Evolutionary conservation across 306 rosid species (phyloP).

Genomic region (Acacia confusa): DNA sequence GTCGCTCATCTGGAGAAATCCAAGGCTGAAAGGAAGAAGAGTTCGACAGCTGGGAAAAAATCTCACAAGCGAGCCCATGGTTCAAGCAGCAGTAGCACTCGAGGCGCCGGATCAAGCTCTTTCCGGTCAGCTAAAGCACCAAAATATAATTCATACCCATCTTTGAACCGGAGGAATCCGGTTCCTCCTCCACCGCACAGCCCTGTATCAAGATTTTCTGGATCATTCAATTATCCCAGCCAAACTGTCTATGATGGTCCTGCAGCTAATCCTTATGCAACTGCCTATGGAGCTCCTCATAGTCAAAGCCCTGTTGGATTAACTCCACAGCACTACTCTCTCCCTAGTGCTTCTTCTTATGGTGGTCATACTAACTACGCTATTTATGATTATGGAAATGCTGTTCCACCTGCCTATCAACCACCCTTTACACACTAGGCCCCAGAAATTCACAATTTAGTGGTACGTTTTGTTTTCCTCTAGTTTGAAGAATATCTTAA

Average conservation of each 20-base stretch:
- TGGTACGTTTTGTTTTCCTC: constrained; percentile 6
- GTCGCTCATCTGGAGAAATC: constrained; percentile 53
- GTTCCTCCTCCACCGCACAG: constrained; percentile 63
- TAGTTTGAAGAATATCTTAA: not conserved
- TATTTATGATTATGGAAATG: constrained; percentile 51
- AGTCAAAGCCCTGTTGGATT: constrained; percentile 62
- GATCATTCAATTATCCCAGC: constrained; percentile 50
- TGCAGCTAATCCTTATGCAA: constrained; percentile 47
- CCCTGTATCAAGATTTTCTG: constrained; percentile 60
- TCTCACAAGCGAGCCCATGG: constrained; percentile 51
- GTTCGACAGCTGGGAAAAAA: constrained; percentile 44
- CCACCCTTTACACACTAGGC: constrained; percentile 48
- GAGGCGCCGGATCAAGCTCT: constrained; percentile 47
- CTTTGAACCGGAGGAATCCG: constrained; percentile 57
- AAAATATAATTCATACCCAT: constrained; percentile 46
- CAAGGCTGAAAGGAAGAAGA: constrained; percentile 65
- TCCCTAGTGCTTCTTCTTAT: constrained; percentile 49
- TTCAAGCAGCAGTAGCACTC: constrained; percentile 37
- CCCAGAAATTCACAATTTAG: constrained; percentile 30
- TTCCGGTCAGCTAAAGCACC: constrained; percentile 64
- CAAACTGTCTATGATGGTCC: constrained; percentile 54
- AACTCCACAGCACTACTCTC: constrained; percentile 62
- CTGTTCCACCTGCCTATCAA: constrained; percentile 54
- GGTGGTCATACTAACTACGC: constrained; percentile 62
- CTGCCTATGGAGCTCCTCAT: constrained; percentile 53